These are phyloP conservation scores for Komagataella kurtzmanii DNA, from an alignment of 805 yeast genomes.

Conservation along the genomic window DNA sequence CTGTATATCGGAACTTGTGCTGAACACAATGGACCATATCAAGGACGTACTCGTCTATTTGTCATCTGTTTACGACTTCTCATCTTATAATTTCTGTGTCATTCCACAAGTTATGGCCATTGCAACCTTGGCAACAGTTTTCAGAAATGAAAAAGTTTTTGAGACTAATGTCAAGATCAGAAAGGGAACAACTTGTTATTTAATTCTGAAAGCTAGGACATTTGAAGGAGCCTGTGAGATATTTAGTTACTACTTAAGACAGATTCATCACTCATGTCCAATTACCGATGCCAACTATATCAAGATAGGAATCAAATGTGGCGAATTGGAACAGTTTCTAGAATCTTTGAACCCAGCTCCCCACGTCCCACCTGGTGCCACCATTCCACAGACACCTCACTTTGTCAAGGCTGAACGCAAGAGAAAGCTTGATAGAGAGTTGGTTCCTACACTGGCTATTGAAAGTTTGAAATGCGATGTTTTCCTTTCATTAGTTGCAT, in stretches of 20 bases:
- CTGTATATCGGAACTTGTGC: constrained; percentile 73
- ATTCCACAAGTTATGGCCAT: constrained; percentile 99
- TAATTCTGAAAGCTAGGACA: constrained; percentile 64
- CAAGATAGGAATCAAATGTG: constrained; percentile 72
- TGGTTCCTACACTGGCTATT: constrained; percentile 6
- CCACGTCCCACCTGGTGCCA: constrained; percentile 42
- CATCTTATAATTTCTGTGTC: constrained; percentile 84
- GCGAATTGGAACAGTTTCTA: constrained; percentile 78
- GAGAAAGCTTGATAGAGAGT: constrained; percentile 19
- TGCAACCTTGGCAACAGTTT: constrained; percentile 80
- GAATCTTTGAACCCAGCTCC: constrained; percentile 57
- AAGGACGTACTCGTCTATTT: constrained; percentile 66
- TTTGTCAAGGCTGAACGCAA: constrained; percentile 32
- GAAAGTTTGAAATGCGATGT: constrained; percentile 6
- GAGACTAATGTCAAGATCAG: constrained; percentile 72
- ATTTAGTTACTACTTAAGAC: constrained; percentile 60
- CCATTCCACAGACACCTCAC: constrained; percentile 29
- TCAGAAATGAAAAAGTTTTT: constrained; percentile 66
- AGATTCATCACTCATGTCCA: constrained; percentile 65
- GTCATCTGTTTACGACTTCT: constrained; percentile 64
- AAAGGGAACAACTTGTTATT: constrained; percentile 71
- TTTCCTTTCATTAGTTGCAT: not conserved
- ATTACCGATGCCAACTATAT: constrained; percentile 82
- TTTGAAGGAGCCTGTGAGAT: constrained; percentile 65
- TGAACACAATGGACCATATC: constrained; percentile 68